A percentile compares a stretch with the other conserved stretches of the same genome.
These are phyloP conservation scores for Parasitella parasitica DNA, from an alignment of 371 early-diverging fungal species.

Conservation along the genomic window DNA sequence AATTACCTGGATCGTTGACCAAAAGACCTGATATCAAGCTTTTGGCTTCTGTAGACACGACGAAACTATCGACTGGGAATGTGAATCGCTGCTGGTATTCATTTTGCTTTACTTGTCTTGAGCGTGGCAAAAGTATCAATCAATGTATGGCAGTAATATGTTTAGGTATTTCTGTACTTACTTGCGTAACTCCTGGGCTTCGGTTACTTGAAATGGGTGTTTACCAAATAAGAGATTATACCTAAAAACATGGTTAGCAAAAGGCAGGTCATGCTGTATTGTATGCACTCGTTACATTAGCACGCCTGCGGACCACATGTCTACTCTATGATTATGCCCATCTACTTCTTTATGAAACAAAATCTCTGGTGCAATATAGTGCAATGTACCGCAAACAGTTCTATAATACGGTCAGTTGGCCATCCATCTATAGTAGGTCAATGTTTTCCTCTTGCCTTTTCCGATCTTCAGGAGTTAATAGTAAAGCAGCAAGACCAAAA, in stretches of 20 bases:
- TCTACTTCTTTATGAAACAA: slow-evolving; percentile 72
- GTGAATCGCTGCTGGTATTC: neutral
- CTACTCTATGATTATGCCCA: slow-evolving; percentile 93
- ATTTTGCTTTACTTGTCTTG: slow-evolving; percentile 6
- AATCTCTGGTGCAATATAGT: slow-evolving; percentile 97
- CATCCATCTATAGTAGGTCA: no score
- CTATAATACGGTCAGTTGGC: neutral
- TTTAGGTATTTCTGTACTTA: slow-evolving; percentile 11
- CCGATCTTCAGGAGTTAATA: slow-evolving; percentile 75
- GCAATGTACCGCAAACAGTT: slow-evolving; percentile 81
- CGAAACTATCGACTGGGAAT: slow-evolving; percentile 20
- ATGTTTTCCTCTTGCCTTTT: slow-evolving; percentile 69
- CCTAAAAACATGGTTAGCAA: slow-evolving; percentile 33
- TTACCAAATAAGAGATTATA: slow-evolving; percentile 92
- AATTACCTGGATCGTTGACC: slow-evolving; percentile 70
- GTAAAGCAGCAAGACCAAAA: slow-evolving; percentile 93
- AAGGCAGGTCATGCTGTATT: no score
- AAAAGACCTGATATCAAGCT: slow-evolving; percentile 80
- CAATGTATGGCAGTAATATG: neutral
- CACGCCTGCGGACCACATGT: slow-evolving; percentile 98
- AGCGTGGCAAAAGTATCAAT: neutral
- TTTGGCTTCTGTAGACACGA: slow-evolving; percentile 54
- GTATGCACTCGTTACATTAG: slow-evolving; percentile 66
- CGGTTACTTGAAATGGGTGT: slow-evolving; percentile 95
- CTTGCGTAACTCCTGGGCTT: slow-evolving; percentile 84